Evolutionary conservation across 139 green algal genomes (phyloP).

Genomic region (Haematococcus sp.): DNA sequence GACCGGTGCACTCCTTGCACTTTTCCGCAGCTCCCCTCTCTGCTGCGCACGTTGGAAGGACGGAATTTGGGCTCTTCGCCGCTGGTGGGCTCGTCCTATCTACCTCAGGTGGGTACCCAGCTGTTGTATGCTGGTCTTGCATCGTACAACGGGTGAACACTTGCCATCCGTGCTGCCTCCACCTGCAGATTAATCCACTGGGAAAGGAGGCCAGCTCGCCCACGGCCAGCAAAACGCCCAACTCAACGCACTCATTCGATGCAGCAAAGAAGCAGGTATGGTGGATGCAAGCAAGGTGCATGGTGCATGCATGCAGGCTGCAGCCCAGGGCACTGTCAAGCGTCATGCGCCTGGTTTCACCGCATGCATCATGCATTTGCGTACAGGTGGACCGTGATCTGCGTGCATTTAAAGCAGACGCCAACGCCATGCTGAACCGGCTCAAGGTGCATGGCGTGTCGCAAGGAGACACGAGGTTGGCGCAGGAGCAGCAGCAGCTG

Average conservation of each 20-base stretch:
- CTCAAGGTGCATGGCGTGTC: no score
- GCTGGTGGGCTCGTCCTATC: constrained; percentile 9
- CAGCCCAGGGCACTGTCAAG: no score
- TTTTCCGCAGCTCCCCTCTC: neutral
- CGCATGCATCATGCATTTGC: no score
- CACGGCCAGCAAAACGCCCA: constrained; percentile 3
- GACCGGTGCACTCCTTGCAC: neutral
- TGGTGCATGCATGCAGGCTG: no score
- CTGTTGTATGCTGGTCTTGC: neutral
- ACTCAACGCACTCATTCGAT: constrained; percentile 15
- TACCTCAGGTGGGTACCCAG: constrained; percentile 13
- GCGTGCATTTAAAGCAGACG: no score
- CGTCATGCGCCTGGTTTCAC: no score
- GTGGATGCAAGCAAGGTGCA: constrained; percentile 8
- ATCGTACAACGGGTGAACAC: no score
- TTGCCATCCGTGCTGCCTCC: no score
- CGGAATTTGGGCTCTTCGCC: neutral
- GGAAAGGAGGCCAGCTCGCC: constrained; percentile 10
- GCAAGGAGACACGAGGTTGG: no score
- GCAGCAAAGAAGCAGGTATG: constrained; percentile 21
- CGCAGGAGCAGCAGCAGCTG: no score
- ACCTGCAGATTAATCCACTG: no score
- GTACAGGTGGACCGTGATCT: neutral
- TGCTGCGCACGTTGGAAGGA: neutral
- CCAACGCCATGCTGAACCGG: no score